Evolutionary conservation across 345 rosid genomes (phyloP).

Genomic region (Pugionium dolabratum): DNA sequence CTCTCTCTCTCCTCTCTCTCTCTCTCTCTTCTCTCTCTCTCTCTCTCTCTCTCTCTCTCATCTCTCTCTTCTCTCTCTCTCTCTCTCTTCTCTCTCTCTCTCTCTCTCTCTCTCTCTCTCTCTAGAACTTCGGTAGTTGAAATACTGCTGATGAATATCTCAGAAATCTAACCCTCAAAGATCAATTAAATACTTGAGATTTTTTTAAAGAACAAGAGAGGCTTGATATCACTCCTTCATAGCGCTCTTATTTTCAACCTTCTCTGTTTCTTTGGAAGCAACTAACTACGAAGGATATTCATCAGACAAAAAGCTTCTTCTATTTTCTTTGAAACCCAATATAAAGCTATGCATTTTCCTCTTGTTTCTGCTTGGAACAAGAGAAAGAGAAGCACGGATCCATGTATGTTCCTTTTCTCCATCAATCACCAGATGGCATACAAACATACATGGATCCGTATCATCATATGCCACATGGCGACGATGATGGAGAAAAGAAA

Average conservation of each 20-base stretch:
- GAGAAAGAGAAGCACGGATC: conserved; percentile 86
- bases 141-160: conserved; percentile 52
- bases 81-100: conserved; percentile 33
- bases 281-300: conserved; percentile 17
- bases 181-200: conserved; percentile 10
- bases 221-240: conserved; percentile 31
- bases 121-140: conserved; percentile 47
- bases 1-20: no score
- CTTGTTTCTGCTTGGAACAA: conserved; percentile 93
- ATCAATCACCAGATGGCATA: conserved; percentile 45
- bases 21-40: no score
- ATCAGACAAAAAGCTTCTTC: conserved; percentile 28
- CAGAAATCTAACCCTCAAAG: conserved; percentile 44
- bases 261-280: conserved; percentile 38
- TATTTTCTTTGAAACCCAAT: conserved; percentile 2
- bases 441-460: not conserved
- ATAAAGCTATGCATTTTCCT: conserved; percentile 68
- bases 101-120: conserved; percentile 21
- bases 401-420: conserved; percentile 63
- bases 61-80: conserved; percentile 39
- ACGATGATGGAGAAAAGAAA: no score
- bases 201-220: conserved; percentile 1
- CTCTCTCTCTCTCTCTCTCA: no score
- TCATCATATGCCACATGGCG: no score
- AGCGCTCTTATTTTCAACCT: conserved; percentile 27